These are phyloP conservation scores for Orbilia quercus DNA, from an alignment of 2,329 filamentous ascomycete genomes.

Conservation along the genomic window DNA sequence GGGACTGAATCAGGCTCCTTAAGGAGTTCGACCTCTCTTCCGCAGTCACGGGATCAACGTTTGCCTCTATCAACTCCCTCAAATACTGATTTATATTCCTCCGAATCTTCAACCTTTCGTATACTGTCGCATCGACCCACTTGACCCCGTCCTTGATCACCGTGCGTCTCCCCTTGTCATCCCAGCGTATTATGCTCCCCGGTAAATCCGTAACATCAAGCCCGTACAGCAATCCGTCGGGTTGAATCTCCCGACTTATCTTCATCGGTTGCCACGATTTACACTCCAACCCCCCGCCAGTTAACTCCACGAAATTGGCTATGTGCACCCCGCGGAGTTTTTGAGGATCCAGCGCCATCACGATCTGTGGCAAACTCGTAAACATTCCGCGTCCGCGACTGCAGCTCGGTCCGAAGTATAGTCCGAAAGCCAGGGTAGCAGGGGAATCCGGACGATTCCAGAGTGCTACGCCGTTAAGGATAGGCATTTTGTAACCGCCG, in stretches of 20 bases:
- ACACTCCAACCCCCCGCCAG: background rate
- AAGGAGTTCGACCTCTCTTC: background rate
- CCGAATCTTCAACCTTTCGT: constrained; percentile 5
- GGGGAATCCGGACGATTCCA: constrained; percentile 31
- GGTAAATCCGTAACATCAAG: background rate
- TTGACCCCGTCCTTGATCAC: constrained; percentile 6
- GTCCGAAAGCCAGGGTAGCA: constrained; percentile 19
- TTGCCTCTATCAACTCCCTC: constrained; percentile 11
- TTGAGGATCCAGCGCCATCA: constrained; percentile 23
- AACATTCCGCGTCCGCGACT: background rate
- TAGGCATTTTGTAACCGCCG: background rate
- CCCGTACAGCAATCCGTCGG: constrained; percentile 13
- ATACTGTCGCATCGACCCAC: constrained; percentile 17
- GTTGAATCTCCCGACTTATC: constrained; percentile 14
- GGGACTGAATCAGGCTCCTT: too few species aligned
- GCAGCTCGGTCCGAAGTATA: constrained; percentile 14
- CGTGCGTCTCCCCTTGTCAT: background rate
- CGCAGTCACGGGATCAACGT: constrained; percentile 6
- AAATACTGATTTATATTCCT: constrained; percentile 10
- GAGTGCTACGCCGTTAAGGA: constrained; percentile 17
- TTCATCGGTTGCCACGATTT: constrained; percentile 35
- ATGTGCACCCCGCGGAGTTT: constrained; percentile 26
- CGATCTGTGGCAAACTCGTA: background rate
- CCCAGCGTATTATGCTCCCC: constrained; percentile 28
- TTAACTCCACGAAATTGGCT: background rate